Base-by-base conservation (phyloP, 441 rosid species). In the Manihot esculenta region DNA sequence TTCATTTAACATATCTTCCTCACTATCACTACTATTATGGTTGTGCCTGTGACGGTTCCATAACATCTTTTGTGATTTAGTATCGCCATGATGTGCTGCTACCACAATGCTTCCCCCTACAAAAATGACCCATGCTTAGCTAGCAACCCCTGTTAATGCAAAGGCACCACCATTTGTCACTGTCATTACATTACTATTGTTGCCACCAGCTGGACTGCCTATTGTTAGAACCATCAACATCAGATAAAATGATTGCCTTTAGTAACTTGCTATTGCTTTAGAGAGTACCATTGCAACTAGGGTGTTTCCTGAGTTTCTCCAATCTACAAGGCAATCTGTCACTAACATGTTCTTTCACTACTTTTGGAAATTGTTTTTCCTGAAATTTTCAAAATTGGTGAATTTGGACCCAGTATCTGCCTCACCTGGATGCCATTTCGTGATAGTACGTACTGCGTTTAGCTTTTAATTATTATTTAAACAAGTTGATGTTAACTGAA, bases 401-500 rank as follows among this genome's bases (percentile, higher is more conserved):
- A 49, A 70, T 13, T 61, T 49, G 60, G 42, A 49, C 12, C 30
- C 18, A 42, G 24, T 7, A 56, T 56, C 38, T 38, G 12, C 48
- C 21, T 54, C n/a, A n/a, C 42, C 44, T 2, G 45, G 59, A 24
- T 27, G 27, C 13, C 35, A 10, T 61, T 41, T 42, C 9, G 50
- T 35, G 7, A 33, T 60, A 23, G 56, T 11, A 13, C 17, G 56
- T 11, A 13, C 17, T 62, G 42, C 10, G 7, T 64, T 64, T 21
- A n/a, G 26, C 27, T 66, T 66, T 53, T 35, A n/a, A 35, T 51
- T 13, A 23, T 23, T 10, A 35, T 33, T 30, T 5, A 13, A 50
- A 66, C 6, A 66, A 66, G 5, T 66, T 24, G 10, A n/a, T 30
- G 42, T 51, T 38, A 61, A 30, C 41, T 50, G 53, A 13, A 71